Base-by-base conservation (phyloP, 495 filamentous ascomycete species). In the Pyronema omphalodes region DNA sequence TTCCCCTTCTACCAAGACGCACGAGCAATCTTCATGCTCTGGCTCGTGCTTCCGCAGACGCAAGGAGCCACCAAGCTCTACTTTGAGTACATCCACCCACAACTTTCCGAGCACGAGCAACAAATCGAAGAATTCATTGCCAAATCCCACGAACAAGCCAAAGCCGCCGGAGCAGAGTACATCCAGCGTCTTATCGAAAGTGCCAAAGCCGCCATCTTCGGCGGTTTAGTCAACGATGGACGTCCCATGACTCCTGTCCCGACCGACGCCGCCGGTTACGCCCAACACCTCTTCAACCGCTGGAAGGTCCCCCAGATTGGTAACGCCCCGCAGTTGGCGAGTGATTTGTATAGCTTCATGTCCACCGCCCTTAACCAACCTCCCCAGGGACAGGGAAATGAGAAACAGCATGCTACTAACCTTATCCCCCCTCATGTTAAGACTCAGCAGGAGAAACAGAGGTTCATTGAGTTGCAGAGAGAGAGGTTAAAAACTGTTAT, bases 11-110 rank as follows among this genome's bases (percentile, higher is more conserved):
- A 95, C 71, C 75, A 86, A 62, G 94, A 84, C 75, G 73, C 93
- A 66, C 88, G 93, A 57, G 79, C 94, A 45, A 71, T 76, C 61
- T 81, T 91, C 71, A 80, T 93, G 67, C 77, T 86, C 60, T 99
- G 94, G 73, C 88, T 99, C 56, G 86, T 99, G 57, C 81, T 94
- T n/a, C 91, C 91, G 0, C 88, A 94, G 68, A 88, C 84, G 40
- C 88, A 95, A 64, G 91, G 91, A 61, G 88, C 88, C 50, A 81
- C 80, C 34, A 69, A 81, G 51, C 72, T 96, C 58, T 99, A 96
- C 70, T 75, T 84, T 61, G 72, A 75, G 36, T 81, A 94, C 66
- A 74, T 99, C 55, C 77, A 93, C 64, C 91, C 93, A 2, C 93
- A 87, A 71, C 79, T 99, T 48, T 71, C 76, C 50, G 76, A 88